Evolutionary conservation across 371 early-diverging fungal species (phyloP), one percentile per base, ranked within the genome.

Genomic region (Syncephalastrum racemosum): DNA sequence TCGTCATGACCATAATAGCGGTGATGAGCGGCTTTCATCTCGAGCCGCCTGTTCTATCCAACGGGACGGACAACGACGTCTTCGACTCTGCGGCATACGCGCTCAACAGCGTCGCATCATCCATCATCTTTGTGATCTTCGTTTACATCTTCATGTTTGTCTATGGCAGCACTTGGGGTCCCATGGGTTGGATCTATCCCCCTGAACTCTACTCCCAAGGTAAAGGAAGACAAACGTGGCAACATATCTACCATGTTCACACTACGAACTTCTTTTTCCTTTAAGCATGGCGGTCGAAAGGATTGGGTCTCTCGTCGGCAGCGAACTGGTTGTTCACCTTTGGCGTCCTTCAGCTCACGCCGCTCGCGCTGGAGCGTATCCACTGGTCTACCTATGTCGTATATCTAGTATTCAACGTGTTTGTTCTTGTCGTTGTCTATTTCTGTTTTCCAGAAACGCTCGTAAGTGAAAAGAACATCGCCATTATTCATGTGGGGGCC

Each of bases 321-420:
- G 75, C 90, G 63, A 95, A 95, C 80, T 97, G 95, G 96, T 59
- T 84, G 15, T 85, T 84, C 65, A 94, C 90, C 67, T 88, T 86
- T 64, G 75, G 78, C 31, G 69, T 91, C 18, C 73, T 81, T 2
- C 82, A 85, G 46, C 59, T 88, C 20, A 72, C 84, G 0, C 90
- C 92, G 4, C 70, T 83, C 19, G 72, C 88, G 47, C 58, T 92
- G 14, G 58, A 82, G 41, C 55, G 56, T 16, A 85, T 88, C 47
- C 75, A 80, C 40, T 90, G 73, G 70, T 67, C 79, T 19, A 67
- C 83, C 4, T 89, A 88, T 70, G 65, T 82, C 42, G 83, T 91
- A 48, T 91, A 86, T 57, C 81, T 79, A 49, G 63, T 71, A 4
- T 78, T 86, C 58, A 80, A 85, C 71, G 61, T 81, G 4, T 67